These are phyloP conservation scores for Blastobotrys attinorum DNA, from an alignment of 805 yeast genomes.

Conservation along the genomic window DNA sequence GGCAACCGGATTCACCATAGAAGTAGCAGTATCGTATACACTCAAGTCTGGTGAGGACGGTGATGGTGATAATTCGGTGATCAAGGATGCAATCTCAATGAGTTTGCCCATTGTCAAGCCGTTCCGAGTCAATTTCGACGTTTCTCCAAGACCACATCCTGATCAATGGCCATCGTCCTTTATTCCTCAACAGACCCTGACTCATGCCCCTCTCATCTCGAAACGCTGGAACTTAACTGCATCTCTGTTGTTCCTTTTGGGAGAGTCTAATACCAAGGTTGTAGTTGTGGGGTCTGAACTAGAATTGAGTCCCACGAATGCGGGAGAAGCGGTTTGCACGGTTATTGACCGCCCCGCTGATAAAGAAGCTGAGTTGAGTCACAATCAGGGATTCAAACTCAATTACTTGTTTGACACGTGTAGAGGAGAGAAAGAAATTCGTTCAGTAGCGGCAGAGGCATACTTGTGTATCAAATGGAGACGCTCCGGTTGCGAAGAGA, in stretches of 20 bases:
- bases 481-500: constrained; percentile 10
- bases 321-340: constrained; percentile 16
- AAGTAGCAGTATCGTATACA: constrained; percentile 13
- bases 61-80: constrained; percentile 3
- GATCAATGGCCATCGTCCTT: constrained; percentile 33
- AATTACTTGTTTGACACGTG: constrained; percentile 14
- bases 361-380: constrained; percentile 4
- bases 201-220: constrained; percentile 24
- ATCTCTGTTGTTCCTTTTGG: constrained; percentile 21
- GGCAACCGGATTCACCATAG: constrained; percentile 12
- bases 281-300: constrained; percentile 18
- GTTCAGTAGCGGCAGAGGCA: constrained; percentile 23
- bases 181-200: constrained; percentile 16
- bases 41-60: too few relatives aligned
- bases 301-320: constrained; percentile 11
- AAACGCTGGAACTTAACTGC: constrained; percentile 30
- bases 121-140: constrained; percentile 30
- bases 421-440: constrained; percentile 14
- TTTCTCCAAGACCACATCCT: constrained; percentile 26
- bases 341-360: constrained; percentile 10
- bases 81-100: constrained; percentile 20
- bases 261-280: constrained; percentile 14
- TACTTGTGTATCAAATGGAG: constrained; percentile 27
- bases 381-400: constrained; percentile 15
- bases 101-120: constrained; percentile 29